Percentiles rank a stretch among this genome's conserved stretches.
Evolutionary conservation across 306 rosid genomes (phyloP).

Genomic region (Oxytropis ochrocephala): DNA sequence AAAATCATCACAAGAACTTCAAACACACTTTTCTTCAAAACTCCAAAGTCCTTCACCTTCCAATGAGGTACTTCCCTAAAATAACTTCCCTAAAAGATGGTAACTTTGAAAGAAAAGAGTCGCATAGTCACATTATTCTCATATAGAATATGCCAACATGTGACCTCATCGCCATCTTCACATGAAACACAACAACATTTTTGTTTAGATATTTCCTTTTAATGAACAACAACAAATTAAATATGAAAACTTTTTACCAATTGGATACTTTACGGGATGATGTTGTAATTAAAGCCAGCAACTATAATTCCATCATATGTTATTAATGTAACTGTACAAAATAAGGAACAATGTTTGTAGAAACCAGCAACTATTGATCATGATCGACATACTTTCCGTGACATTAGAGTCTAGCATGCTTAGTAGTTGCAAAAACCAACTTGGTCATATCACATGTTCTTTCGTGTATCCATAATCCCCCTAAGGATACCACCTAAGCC

Average conservation of each 20-base stretch:
- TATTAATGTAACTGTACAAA: neutral
- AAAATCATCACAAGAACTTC: no score
- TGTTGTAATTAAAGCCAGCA: neutral
- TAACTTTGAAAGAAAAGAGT: no score
- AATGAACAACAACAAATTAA: neutral
- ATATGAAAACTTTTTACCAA: neutral
- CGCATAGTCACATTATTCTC: no score
- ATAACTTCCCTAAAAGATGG: no score
- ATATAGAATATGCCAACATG: neutral
- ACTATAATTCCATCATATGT: neutral
- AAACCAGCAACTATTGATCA: neutral
- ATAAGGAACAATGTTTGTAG: neutral
- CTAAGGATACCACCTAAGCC: no score
- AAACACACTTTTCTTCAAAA: no score
- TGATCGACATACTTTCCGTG: neutral
- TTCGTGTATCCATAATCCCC: neutral
- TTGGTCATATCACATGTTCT: slow-evolving; percentile 23
- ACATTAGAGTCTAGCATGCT: neutral
- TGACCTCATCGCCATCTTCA: neutral
- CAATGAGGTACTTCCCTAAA: no score
- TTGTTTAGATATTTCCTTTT: neutral
- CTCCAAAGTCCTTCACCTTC: no score
- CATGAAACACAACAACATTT: neutral
- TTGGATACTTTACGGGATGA: neutral
- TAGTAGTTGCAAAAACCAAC: slow-evolving; percentile 3